A percentile compares a stretch with the other conserved stretches of the same genome.
phyloP scores from a whole-genome alignment of 441 rosid genomes.

The Sinapis alba region DNA sequence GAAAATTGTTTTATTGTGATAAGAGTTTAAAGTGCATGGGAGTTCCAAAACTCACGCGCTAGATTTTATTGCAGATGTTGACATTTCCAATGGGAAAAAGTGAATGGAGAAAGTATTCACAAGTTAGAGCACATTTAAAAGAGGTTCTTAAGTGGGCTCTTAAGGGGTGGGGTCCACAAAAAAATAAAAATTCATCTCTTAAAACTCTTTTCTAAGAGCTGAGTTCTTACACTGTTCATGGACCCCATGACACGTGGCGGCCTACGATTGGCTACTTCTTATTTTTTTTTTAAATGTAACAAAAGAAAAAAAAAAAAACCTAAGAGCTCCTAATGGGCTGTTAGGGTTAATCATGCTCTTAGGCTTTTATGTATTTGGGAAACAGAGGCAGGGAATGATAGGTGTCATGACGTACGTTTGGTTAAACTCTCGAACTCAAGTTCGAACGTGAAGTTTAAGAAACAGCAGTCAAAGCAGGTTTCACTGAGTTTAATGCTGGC shows the following conservation, averaged over 20 bases:
- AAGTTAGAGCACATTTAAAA: too few relatives aligned
- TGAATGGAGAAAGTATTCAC: slow-evolving; percentile 3
- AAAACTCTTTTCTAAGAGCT: too few relatives aligned
- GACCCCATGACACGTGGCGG: too few relatives aligned
- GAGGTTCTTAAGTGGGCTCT: too few relatives aligned
- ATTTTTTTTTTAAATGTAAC: too few relatives aligned
- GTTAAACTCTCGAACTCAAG: not conserved
- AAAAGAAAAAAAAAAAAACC: too few relatives aligned
- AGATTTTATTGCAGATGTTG: slow-evolving; percentile 37
- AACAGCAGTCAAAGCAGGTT: not conserved
- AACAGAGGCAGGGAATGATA: slow-evolving; percentile 1
- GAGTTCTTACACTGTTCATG: too few relatives aligned
- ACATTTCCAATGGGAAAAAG: slow-evolving; percentile 19
- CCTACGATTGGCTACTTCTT: too few relatives aligned
- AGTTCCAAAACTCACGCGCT: slow-evolving; percentile 9
- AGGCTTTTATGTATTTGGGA: not conserved
- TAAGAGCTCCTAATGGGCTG: too few relatives aligned
- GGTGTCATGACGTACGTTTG: slow-evolving; percentile 8
- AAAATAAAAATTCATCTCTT: too few relatives aligned
- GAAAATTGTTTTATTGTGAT: not conserved
- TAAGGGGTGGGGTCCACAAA: too few relatives aligned
- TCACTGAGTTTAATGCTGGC: not conserved
- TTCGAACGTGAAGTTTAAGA: not conserved
- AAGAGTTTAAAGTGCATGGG: slow-evolving; percentile 28
- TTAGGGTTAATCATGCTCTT: too few relatives aligned